Conservation (phyloP, 305 asterid species). For the Fraxinus angustifolia region DNA sequence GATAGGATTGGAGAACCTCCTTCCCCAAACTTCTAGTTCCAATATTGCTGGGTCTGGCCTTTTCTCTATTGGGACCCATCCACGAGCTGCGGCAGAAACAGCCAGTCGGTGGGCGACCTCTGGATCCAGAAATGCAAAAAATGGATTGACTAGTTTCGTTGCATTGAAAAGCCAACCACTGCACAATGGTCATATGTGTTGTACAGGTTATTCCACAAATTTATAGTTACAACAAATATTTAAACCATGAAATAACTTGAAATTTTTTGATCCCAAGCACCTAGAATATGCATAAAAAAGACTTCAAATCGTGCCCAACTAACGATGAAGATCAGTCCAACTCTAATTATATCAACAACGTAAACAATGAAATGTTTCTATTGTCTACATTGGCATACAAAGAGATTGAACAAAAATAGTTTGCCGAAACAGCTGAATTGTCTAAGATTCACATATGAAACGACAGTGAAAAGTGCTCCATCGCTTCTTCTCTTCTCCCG, state of each 20-base stretch:
- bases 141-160: conserved; percentile 87
- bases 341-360: not conserved
- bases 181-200: conserved; percentile 31
- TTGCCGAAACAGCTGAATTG: not conserved
- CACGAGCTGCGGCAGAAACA: conserved; percentile 95
- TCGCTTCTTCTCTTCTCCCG: not conserved
- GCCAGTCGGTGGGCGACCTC: conserved; percentile 91
- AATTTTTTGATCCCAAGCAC: not conserved
- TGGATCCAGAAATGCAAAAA: conserved; percentile 84
- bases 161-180: conserved; percentile 97
- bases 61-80: conserved; percentile 96
- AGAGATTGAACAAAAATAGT: not conserved
- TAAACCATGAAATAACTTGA: not conserved
- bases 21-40: conserved; percentile 86
- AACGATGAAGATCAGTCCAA: not conserved
- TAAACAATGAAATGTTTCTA: not conserved
- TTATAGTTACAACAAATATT: not conserved
- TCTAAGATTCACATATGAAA: not conserved
- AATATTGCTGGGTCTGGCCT: conserved; percentile 74
- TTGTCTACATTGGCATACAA: not conserved
- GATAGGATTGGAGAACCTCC: conserved; percentile 91
- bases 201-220: conserved; percentile 8
- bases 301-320: not conserved
- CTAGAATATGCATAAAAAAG: not conserved
- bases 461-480: not conserved